Evolutionary conservation across 2,329 filamentous ascomycete genomes (phyloP).

Genomic region (Thelonectria rubi): DNA sequence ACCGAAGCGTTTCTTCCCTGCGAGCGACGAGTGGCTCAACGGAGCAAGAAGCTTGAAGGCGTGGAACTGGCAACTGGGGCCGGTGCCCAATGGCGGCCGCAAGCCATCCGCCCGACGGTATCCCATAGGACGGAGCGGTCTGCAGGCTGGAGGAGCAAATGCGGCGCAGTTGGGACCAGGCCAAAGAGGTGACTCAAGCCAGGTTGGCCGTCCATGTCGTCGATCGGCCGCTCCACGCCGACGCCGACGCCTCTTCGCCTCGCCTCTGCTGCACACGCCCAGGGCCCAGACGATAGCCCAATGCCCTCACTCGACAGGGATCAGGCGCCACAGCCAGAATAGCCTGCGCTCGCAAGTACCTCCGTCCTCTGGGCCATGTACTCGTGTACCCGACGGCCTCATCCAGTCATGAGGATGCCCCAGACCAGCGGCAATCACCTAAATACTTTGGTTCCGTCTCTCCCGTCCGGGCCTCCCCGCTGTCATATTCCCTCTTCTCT

Average conservation of each 20-base stretch:
- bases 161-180: conserved; percentile 14
- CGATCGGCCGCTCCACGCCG: conserved; percentile 40
- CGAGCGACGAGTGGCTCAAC: conserved; percentile 26
- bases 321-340: conserved; percentile 42
- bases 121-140: conserved; percentile 46
- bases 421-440: conserved; percentile 39
- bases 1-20: conserved; percentile 30
- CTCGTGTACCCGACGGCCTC: conserved; percentile 37
- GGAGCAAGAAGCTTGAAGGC: conserved; percentile 27
- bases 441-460: conserved; percentile 44
- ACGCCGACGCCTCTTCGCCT: conserved; percentile 21
- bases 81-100: conserved; percentile 49
- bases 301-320: conserved; percentile 31
- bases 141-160: conserved; percentile 49
- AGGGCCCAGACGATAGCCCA: conserved; percentile 8
- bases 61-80: conserved; percentile 44
- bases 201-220: conserved; percentile 18
- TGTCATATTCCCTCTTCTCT: conserved; percentile 31
- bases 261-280: not conserved
- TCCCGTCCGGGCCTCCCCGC: conserved; percentile 36
- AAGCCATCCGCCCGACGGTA: conserved; percentile 30
- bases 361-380: conserved; percentile 38
- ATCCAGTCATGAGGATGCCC: conserved; percentile 44
- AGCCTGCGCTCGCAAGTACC: conserved; percentile 36
- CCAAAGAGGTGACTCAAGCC: conserved; percentile 37